These are phyloP conservation scores for Echinochloa phyllopogon DNA, from an alignment of 176 grass and related monocot species.

Conservation along the genomic window DNA sequence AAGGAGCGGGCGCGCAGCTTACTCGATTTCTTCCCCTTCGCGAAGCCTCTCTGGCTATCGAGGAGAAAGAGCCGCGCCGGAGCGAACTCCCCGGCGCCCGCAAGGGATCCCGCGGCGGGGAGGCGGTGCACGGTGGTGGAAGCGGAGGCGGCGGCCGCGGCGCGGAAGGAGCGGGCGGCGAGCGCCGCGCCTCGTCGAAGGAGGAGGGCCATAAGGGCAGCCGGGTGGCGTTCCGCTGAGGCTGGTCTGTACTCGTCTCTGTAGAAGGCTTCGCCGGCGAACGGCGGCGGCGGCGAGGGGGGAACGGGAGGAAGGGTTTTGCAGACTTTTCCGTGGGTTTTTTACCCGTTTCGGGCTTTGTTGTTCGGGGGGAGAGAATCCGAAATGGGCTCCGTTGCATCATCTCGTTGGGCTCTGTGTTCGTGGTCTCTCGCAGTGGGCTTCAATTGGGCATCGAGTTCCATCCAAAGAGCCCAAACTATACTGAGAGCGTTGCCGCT, in stretches of 20 bases:
- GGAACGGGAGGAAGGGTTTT: slow-evolving; percentile 28
- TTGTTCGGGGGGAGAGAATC: background rate
- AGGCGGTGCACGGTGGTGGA: slow-evolving; percentile 45
- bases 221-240: background rate
- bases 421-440: background rate
- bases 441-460: background rate
- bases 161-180: slow-evolving; percentile 48
- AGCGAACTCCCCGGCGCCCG: slow-evolving; percentile 4
- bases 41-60: slow-evolving; percentile 60
- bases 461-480: too few relatives aligned
- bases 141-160: slow-evolving; percentile 34
- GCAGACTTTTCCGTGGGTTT: slow-evolving; percentile 22
- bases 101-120: slow-evolving; percentile 37
- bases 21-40: slow-evolving; percentile 85
- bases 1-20: slow-evolving; percentile 19
- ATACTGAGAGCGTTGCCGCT: too few relatives aligned
- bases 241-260: background rate
- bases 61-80: slow-evolving; percentile 39
- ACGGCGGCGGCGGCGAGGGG: slow-evolving; percentile 31
- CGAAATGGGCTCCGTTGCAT: background rate
- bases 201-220: slow-evolving; percentile 44
- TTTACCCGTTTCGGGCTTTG: slow-evolving; percentile 4
- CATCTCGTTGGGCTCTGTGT: background rate
- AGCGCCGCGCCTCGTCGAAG: slow-evolving; percentile 44
- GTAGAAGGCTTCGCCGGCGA: slow-evolving; percentile 38